Evolutionary conservation across 805 yeast species (phyloP).

Genomic region (Allodekkera sacchari): DNA sequence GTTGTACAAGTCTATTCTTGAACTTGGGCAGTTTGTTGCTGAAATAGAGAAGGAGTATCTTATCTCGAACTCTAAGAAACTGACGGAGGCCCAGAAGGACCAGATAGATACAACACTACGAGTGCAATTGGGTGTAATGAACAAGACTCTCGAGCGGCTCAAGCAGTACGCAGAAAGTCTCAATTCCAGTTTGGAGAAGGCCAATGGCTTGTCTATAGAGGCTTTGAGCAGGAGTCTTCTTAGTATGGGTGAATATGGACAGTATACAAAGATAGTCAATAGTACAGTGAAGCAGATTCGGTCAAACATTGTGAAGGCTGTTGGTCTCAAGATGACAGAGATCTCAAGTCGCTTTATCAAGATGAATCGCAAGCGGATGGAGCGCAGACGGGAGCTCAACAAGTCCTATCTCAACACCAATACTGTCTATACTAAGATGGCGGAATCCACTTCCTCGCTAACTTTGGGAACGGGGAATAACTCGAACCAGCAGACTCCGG

Average conservation of each 20-base stretch:
- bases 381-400: conserved; percentile 31
- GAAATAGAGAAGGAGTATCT: conserved; percentile 30
- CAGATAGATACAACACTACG: conserved; percentile 20
- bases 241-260: conserved; percentile 29
- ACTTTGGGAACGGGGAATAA: neutral
- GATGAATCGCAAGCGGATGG: conserved; percentile 41
- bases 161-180: conserved; percentile 30
- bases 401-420: conserved; percentile 21
- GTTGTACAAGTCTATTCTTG: conserved; percentile 25
- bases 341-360: conserved; percentile 37
- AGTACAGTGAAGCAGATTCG: conserved; percentile 36
- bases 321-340: conserved; percentile 34
- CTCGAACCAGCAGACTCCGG: neutral
- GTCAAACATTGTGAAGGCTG: conserved; percentile 38
- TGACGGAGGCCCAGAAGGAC: conserved; percentile 20
- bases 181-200: conserved; percentile 39
- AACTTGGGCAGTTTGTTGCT: conserved; percentile 25
- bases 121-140: conserved; percentile 14
- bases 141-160: conserved; percentile 21
- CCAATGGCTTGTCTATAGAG: conserved; percentile 40
- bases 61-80: conserved; percentile 17
- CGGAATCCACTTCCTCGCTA: neutral
- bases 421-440: conserved; percentile 10
- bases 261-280: conserved; percentile 27
- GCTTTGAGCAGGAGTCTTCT: conserved; percentile 19